A percentile compares a stretch with the other conserved stretches of the same genome.
phyloP scores from a whole-genome alignment of 2,329 filamentous ascomycete species.

The Pyricularia sp. region DNA sequence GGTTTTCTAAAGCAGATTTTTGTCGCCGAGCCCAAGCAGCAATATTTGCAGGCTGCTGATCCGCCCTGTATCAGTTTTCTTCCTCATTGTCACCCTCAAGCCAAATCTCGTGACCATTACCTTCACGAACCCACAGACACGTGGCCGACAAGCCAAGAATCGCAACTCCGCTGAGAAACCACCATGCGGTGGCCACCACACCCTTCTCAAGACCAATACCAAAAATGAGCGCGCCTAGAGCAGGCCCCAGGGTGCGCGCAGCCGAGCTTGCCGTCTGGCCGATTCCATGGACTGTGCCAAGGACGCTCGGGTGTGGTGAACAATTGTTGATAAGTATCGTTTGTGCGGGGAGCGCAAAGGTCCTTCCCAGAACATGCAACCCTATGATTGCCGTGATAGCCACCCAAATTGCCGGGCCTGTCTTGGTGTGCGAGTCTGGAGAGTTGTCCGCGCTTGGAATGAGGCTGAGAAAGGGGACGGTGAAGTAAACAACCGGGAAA shows the following conservation, averaged over 20 bases:
- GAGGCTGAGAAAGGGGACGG: constrained; percentile 58
- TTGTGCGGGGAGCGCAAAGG: constrained; percentile 48
- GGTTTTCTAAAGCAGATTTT: neutral
- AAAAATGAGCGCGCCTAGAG: constrained; percentile 47
- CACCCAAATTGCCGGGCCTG: constrained; percentile 47
- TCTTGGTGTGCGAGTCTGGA: constrained; percentile 35
- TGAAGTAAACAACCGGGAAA: constrained; percentile 57
- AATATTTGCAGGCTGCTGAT: neutral
- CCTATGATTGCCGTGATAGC: constrained; percentile 49
- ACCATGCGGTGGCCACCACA: constrained; percentile 45
- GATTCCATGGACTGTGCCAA: constrained; percentile 44
- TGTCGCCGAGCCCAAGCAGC: neutral
- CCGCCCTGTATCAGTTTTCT: neutral
- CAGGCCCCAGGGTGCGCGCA: constrained; percentile 45
- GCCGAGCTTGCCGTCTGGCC: constrained; percentile 46
- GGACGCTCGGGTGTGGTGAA: constrained; percentile 42
- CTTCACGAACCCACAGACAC: constrained; percentile 40
- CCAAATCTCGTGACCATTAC: constrained; percentile 52
- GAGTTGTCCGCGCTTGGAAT: constrained; percentile 40
- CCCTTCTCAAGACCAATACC: constrained; percentile 44
- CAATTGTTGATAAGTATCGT: constrained; percentile 49
- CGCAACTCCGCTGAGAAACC: constrained; percentile 38
- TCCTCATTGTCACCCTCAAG: constrained; percentile 46
- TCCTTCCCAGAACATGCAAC: constrained; percentile 59
- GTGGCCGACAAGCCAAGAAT: constrained; percentile 35